Conservation (phyloP, 371 early-diverging fungal genomes). For the Haplosporangium sp. region DNA sequence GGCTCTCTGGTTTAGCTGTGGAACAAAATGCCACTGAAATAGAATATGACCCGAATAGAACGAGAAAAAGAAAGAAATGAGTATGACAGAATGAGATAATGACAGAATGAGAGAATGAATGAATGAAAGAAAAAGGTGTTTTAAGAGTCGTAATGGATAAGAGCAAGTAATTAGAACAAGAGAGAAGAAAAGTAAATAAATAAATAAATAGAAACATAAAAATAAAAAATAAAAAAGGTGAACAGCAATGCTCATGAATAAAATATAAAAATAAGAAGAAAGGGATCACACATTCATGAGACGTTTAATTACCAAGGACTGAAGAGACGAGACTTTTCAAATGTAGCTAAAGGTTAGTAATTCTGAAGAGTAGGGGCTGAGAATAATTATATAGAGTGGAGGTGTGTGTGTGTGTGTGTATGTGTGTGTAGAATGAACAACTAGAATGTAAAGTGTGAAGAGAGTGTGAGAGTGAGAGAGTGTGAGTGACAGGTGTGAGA, state of each 20-base stretch:
- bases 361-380: too few relatives aligned
- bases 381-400: not conserved
- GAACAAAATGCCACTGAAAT: not conserved
- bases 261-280: too few relatives aligned
- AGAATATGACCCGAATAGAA: not conserved
- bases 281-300: too few relatives aligned
- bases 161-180: not conserved
- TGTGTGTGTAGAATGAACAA: not conserved
- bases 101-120: not conserved
- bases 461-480: not conserved
- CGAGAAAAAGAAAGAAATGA: not conserved
- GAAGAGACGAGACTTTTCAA: too few relatives aligned
- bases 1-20: not conserved
- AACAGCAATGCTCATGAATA: too few relatives aligned
- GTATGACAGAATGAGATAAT: slow-evolving; percentile 2
- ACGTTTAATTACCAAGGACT: too few relatives aligned
- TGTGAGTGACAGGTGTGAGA: not conserved
- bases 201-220: too few relatives aligned
- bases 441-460: not conserved
- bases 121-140: not conserved
- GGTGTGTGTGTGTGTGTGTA: not conserved
- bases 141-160: too few relatives aligned
- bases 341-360: too few relatives aligned
- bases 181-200: not conserved
- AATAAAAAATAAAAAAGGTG: too few relatives aligned